Conservation (phyloP, 306 rosid species). For the Oemleria cerasiformis region DNA sequence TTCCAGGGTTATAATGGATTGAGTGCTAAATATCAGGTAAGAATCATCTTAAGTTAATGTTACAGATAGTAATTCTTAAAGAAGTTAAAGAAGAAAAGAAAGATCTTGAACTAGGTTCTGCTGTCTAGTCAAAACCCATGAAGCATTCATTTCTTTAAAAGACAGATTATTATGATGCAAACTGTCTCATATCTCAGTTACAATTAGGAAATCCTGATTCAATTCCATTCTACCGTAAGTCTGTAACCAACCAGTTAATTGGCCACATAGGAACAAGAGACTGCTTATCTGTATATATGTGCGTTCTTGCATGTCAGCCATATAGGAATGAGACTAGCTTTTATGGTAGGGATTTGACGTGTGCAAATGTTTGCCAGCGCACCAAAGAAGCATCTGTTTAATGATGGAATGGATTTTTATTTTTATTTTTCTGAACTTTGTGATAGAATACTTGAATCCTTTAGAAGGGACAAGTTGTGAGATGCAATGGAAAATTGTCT, state of each 20-base stretch:
- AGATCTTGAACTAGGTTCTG: background rate
- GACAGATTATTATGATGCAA: background rate
- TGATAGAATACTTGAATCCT: background rate
- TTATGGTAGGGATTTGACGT: background rate
- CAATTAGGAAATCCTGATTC: too few relatives aligned
- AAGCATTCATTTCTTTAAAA: background rate
- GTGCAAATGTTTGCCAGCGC: background rate
- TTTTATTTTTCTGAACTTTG: background rate
- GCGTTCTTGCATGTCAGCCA: background rate
- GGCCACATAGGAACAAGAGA: background rate
- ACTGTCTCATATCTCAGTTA: background rate
- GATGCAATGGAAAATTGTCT: background rate
- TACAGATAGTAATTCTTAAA: background rate
- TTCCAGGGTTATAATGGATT: slow-evolving; percentile 81
- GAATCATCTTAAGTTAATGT: background rate
- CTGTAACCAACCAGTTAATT: background rate
- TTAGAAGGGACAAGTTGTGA: background rate
- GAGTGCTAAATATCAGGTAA: slow-evolving; percentile 89
- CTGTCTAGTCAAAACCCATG: background rate
- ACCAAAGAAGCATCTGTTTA: background rate
- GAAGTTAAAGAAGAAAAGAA: background rate
- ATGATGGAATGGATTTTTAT: background rate
- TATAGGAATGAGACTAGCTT: background rate
- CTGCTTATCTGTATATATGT: background rate
- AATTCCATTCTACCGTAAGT: too few relatives aligned